Base-by-base conservation (phyloP, 768 basidiomycete genomes). In the Mycena leptocephala region DNA sequence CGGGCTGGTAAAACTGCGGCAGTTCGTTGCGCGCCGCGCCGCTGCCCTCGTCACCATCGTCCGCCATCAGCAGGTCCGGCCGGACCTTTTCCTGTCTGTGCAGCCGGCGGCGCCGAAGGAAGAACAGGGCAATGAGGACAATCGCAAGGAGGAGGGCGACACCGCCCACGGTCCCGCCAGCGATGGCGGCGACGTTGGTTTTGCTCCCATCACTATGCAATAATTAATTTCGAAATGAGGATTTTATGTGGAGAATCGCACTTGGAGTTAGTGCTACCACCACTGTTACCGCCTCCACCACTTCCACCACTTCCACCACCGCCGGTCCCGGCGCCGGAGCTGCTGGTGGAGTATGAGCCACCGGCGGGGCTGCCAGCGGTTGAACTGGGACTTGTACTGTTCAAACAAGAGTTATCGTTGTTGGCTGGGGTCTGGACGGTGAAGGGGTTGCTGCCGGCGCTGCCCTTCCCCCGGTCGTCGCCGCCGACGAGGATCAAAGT, bases 321-420 rank as follows among this genome's bases (percentile, higher is more conserved):
- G 30, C 68, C 26, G 22, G 82, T 76, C 33, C 82, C 76, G 16
- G 78, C 76, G 4, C 83, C 85, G 28, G 66, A 22, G n/a, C 32
- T 33, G 33, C 69, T 88, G 0, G 94, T 95, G 0, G 93, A 90
- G 81, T 93, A 94, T 43, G 86, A 86, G 0, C 94, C 95, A 43
- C 95, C 95, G 26, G 95, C 95, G 8, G 95, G 94, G 69, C 85
- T 87, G 3, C 94, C 95, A 13, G 94, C 89, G 2, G 95, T 96
- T 5, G 95, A 95, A 64, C 93, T 95, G 0, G 95, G 95, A 64
- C 94, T 95, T 18, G 76, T 83, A 55, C 84, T 81, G 53, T 86
- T 90, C 59, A 96, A 81, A 80, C 95, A 96, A 2, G 86, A 88
- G 56, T 81, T 85, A 74, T 90, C 86, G 77, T 88, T 89, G 73